Conservation (phyloP, 768 basidiomycete genomes). For the Suillus americanus region DNA sequence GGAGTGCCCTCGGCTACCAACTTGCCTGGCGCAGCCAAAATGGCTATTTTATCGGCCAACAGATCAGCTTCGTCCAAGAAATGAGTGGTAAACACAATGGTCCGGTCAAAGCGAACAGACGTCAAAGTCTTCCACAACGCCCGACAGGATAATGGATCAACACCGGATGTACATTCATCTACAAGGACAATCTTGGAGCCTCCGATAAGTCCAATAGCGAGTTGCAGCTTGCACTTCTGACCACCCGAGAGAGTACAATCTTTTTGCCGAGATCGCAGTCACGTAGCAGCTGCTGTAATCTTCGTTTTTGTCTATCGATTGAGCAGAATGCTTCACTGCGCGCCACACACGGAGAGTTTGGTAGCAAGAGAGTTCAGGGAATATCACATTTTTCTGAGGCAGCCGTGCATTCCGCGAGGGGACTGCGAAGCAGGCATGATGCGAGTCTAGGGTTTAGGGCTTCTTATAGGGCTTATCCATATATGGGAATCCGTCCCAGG, state of each 20-base stretch:
- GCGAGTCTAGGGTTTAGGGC: too few species aligned
- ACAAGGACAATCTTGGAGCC: conserved; percentile 69
- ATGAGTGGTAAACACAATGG: conserved; percentile 79
- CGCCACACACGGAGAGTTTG: conserved; percentile 75
- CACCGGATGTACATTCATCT: conserved; percentile 76
- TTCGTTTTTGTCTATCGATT: conserved; percentile 41
- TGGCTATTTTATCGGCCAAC: conserved; percentile 72
- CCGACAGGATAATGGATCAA: conserved; percentile 77
- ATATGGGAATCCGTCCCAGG: too few species aligned
- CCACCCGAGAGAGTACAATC: conserved; percentile 71
- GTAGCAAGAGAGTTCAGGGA: conserved; percentile 71
- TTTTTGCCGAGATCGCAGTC: conserved; percentile 77
- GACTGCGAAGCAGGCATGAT: too few species aligned
- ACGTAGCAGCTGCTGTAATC: conserved; percentile 61
- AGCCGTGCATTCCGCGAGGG: conserved; percentile 66
- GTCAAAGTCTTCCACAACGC: conserved; percentile 77
- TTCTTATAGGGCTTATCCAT: too few species aligned
- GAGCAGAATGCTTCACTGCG: conserved; percentile 64
- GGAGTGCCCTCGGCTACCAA: conserved; percentile 74
- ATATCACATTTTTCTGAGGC: conserved; percentile 82
- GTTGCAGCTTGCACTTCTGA: conserved; percentile 80
- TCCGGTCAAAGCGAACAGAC: conserved; percentile 61
- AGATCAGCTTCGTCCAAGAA: conserved; percentile 82
- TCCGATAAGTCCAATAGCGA: conserved; percentile 78
- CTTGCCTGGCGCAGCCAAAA: conserved; percentile 73